Evolutionary conservation across 768 basidiomycete genomes (phyloP), one percentile per base, ranked within the genome.

Genomic region (Suillus clintonianus): DNA sequence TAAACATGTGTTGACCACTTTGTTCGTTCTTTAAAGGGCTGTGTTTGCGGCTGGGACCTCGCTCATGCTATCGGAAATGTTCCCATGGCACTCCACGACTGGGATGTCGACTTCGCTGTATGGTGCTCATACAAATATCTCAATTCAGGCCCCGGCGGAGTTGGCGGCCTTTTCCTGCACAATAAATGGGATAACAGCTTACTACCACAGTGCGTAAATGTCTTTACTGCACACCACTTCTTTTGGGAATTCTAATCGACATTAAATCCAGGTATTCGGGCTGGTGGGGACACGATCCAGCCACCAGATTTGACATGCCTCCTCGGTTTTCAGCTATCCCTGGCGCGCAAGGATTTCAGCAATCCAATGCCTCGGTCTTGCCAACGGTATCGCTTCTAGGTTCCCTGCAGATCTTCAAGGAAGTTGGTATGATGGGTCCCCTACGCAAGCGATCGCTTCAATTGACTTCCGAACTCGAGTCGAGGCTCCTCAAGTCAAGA

Each of bases 51-150:
- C 45, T 96, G 95, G 88, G 97, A 99, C 80, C 87, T 98, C 17
- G 97, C 97, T 9, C 97, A 99, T 76, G 97, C 92, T 7, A 85
- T 89, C 51, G 97, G 97, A 55, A 99, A 99, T 76, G 94, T 99
- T 41, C 92, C 93, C 42, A 77, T 97, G 69, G 81, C 85, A 55
- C 80, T 99, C 67, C 94, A 97, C 74, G 91, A 95, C 64, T 99
- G 97, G 97, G 81, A 86, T 68, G 91, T 94, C 69, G 97, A 99
- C 76, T 99, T 98, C 74, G 97, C 97, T 4, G 96, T 96, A 41
- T 99, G 97, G 94, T 99, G 97, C 76, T 92, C 95, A 37, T 99
- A 99, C 85, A 99, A 93, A 79, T 99, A 98, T 75, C 85, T 98
- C 64, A 99, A 98, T 79, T 91, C 95, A 19, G 94, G 97, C 6